These are phyloP conservation scores for Cyclotella baltica DNA, from an alignment of 108 stramenopile species.

Conservation along the genomic window DNA sequence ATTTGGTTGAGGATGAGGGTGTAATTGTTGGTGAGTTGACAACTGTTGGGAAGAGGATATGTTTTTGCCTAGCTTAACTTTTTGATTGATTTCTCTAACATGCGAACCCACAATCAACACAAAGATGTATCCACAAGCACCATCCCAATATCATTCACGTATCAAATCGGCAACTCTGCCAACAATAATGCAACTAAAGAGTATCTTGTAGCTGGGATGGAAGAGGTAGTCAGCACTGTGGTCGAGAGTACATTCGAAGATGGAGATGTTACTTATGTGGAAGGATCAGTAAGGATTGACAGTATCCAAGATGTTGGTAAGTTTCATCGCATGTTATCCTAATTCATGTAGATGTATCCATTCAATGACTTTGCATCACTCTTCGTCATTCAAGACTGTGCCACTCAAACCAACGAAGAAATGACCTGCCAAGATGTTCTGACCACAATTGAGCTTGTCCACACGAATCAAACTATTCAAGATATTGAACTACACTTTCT, in stretches of 20 bases:
- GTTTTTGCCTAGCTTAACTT: no score
- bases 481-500: conserved; percentile 6
- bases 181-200: conserved; percentile 4
- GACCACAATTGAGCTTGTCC: conserved; percentile 1
- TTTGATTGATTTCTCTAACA: no score
- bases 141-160: conserved; percentile 16
- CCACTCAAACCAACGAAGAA: background rate
- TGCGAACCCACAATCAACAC: no score
- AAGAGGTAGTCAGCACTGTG: conserved; percentile 12
- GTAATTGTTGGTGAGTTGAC: background rate
- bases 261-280: background rate
- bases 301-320: conserved; percentile 11
- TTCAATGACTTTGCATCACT: background rate
- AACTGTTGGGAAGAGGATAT: no score
- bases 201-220: background rate
- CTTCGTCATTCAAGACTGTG: background rate
- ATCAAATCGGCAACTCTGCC: conserved; percentile 22
- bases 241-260: background rate
- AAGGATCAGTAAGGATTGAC: conserved; percentile 6
- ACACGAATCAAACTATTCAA: conserved; percentile 11
- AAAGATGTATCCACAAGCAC: no score
- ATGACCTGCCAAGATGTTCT: conserved; percentile 19
- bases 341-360: no score
- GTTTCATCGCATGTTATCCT: background rate
- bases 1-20: background rate